A percentile compares a stretch with the other conserved stretches of the same genome.
These are phyloP conservation scores for Candida oleophila DNA, from an alignment of 805 yeast species.

Conservation along the genomic window DNA sequence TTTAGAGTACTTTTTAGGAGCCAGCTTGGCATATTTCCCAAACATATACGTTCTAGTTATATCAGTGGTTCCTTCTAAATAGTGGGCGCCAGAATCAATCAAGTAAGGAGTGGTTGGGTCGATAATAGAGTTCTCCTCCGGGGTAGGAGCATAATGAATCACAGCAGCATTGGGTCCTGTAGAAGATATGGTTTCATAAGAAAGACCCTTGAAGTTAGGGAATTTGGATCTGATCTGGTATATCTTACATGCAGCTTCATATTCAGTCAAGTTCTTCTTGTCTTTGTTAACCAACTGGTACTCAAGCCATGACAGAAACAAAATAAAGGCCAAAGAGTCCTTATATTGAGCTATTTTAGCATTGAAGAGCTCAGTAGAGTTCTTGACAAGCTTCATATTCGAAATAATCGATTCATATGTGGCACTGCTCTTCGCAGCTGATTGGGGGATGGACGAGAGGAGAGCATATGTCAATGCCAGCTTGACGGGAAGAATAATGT, in stretches of 20 bases:
- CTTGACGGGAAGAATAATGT: conserved; percentile 33
- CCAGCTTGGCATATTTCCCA: conserved; percentile 21
- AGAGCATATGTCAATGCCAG: conserved; percentile 32
- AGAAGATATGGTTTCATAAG: conserved; percentile 76
- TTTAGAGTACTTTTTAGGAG: conserved; percentile 47
- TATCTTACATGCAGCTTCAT: conserved; percentile 61
- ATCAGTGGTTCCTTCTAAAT: conserved; percentile 92
- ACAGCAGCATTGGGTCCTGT: conserved; percentile 75
- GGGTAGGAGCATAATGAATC: conserved; percentile 72
- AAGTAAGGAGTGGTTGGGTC: conserved; percentile 69
- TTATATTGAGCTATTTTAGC: conserved; percentile 74
- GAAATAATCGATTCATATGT: conserved; percentile 32
- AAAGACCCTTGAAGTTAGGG: conserved; percentile 61
- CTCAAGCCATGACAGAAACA: conserved; percentile 84
- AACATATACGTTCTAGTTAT: conserved; percentile 87
- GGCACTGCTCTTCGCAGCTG: conserved; percentile 23
- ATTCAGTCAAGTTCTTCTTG: conserved; percentile 52
- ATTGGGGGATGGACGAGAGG: conserved; percentile 25
- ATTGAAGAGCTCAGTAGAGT: conserved; percentile 66
- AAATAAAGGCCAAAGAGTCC: conserved; percentile 76
- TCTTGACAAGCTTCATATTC: conserved; percentile 73
- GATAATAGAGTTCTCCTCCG: conserved; percentile 55
- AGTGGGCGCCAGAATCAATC: conserved; percentile 91
- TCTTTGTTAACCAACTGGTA: conserved; percentile 43
- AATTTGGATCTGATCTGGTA: conserved; percentile 52